Base-by-base conservation (phyloP, 2,329 filamentous ascomycete species). In the Chaetomiaceae sp. region DNA sequence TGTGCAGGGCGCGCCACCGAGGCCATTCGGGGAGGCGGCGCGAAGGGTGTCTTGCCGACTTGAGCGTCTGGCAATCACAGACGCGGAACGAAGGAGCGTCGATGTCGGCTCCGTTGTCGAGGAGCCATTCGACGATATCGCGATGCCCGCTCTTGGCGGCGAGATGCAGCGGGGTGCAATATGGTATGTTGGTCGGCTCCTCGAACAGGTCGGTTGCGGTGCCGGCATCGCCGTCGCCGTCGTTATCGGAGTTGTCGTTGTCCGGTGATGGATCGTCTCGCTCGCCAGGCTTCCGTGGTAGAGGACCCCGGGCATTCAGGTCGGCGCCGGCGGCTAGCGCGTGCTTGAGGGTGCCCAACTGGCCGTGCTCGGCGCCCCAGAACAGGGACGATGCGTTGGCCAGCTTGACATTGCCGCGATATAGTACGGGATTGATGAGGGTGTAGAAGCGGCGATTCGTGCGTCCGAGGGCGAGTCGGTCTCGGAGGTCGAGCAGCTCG, bases 81-180 rank as follows among this genome's bases (percentile, higher is more conserved):
- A 60, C 53, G 4, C 51, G 47, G 40, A 53, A 58, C 6, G 57
- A 60, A 1, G 51, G 51, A 19, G 75, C 64, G 55, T 81, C 79
- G 15, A 78, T 74, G 58, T 80, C 71, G 6, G 77, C 79, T 7
- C 73, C 74, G 29, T 76, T 72, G 39, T 70, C 69, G 14, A 64
- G 47, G 25, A 64, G 48, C 59, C 60, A 62, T 12, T 56, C 51
- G 17, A 61, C 61, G 20, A 56, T 54, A 4, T 64, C 60, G 8
- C 52, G 56, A 37, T 61, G 61, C 38, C 60, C 61, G 20, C 57
- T 57, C 49, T 62, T 62, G 17, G 59, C 62, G 12, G 61, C 60
- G 1, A 62, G 52, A 31, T 64, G 59, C 11, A 64, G 58, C 29
- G 61, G 54, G 27, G 59, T 61, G 25, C 53, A 50, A 2, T 19